A percentile compares a stretch with the other conserved stretches of the same genome.
phyloP scores from a whole-genome alignment of 305 asterid species.

The Rubia tinctorum region DNA sequence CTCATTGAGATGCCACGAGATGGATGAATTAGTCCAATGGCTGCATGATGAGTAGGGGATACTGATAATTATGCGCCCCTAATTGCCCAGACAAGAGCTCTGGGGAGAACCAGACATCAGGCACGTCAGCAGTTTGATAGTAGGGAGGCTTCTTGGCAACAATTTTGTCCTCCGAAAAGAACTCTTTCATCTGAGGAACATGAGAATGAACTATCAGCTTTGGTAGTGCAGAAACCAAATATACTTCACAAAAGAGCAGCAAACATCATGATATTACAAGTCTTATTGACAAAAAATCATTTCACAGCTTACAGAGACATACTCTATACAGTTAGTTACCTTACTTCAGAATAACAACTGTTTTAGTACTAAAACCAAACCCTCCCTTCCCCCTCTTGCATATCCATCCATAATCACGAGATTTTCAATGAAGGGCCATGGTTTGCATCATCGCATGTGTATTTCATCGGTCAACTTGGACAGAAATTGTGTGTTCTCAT shows the following conservation, averaged over 20 bases:
- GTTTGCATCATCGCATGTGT: background rate
- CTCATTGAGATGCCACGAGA: conserved; percentile 83
- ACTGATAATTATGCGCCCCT: conserved; percentile 76
- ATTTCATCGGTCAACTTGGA: no score
- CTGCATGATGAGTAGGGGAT: conserved; percentile 86
- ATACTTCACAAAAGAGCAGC: background rate
- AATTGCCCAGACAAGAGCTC: conserved; percentile 84
- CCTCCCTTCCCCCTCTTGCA: no score
- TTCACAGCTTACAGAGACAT: background rate
- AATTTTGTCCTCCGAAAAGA: conserved; percentile 55
- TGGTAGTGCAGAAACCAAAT: background rate
- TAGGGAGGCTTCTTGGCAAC: conserved; percentile 58
- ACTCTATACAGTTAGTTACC: background rate
- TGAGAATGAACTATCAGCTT: conserved; percentile 12
- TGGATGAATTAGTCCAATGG: conserved; percentile 70
- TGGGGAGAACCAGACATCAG: conserved; percentile 81
- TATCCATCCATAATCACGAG: background rate
- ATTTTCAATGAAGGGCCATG: background rate
- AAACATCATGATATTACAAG: background rate
- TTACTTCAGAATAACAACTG: background rate
- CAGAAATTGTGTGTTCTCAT: no score
- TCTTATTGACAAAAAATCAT: background rate
- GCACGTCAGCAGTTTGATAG: conserved; percentile 71
- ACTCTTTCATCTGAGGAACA: conserved; percentile 67
- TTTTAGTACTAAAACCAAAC: background rate